Evolutionary conservation across 2,329 filamentous ascomycete genomes (phyloP), one percentile per base, ranked within the genome.

Genomic region (Simplicillium aogashimaense): DNA sequence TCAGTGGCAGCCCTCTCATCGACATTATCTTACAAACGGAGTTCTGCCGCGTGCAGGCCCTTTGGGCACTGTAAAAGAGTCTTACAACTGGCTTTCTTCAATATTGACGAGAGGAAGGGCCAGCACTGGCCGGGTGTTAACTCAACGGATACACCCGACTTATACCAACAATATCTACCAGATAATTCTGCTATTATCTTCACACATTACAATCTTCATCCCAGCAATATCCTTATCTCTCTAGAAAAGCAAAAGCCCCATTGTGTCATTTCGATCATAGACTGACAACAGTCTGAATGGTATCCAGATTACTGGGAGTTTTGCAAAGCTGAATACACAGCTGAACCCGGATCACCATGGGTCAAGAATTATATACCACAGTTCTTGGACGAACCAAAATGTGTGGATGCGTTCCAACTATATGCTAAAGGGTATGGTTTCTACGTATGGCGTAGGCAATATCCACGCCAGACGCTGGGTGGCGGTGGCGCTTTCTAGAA

Each of bases 181-280:
- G 30, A 32, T 12, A 12, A 32, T 32, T 5, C 11, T 32, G 5
- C 30, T 32, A 12, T 52, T 31, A 53, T 42, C 3, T 40, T 43
- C 17, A 43, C 41, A 20, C 41, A 43, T 25, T 29, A 34, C 18
- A 37, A 43, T 36, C 38, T 43, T 17, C 37, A 43, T n/a, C 41
- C 37, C 7, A 43, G 41, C 15, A 43, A 40, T 16, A 40, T 43
- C 32, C 29, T 43, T 14, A 35, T 43, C 9, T 39, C 29, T 3
- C 32, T 13, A n/a, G 29, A 39, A 7, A 35, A 35, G 6, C 30
- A 6, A 32, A n/a, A n/a, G n/a, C n/a, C n/a, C n/a, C 30, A 32
- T 32, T 6, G 11, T 12, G 20, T 40, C 28, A 18, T 43, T 29
- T 63, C 57, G n/a, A 38, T 39, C 12, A 37, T 43, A 35, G 41